Base-by-base conservation (phyloP, 345 rosid genomes). In the Hibiscus syriacus region DNA sequence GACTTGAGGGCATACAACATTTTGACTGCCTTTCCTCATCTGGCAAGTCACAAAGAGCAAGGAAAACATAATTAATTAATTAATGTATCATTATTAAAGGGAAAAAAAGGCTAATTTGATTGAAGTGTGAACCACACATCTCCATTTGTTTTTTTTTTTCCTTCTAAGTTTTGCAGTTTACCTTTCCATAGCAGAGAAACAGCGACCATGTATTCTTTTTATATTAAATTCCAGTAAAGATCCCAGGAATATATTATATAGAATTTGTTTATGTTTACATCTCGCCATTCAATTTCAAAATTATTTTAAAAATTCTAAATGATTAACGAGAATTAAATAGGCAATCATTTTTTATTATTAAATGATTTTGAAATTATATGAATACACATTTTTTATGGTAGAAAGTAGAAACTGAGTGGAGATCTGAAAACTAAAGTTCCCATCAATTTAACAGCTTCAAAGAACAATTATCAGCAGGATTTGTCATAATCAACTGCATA, bases 1-100 rank as follows among this genome's bases (percentile, higher is more conserved):
- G 97, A 92, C 70, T 75, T 92, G 59, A 79, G 83, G 80, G 85
- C 91, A 46, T 71, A 72, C 78, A 88, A 88, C 80, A 86, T 87
- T 72, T 75, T 84, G 75, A 72, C 72, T 17, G 95, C 87, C 43
- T 90, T 92, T 60, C 98, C 96, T 70, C 81, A n/a, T n/a, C n/a
- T n/a, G n/a, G n/a, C n/a, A n/a, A n/a, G n/a, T n/a, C 70, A 84
- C 74, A 80, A 83, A 67, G 61, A 62, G 68, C 70, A 76, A 76
- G 82, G 52, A 81, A 78, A 76, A 79, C 20, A 41, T 66, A 29
- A 63, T 54, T 73, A 72, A 74, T 61, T 66, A 29, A 63, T 54
- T 73, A 72, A 74, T 61, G 4, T 32, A 6, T 52, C 0, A 25
- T 19, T 14, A 9, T 20, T 2, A 13, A 49, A 12, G 14, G 14